phyloP scores from a whole-genome alignment of 306 rosid species.

The Astragalus membranaceus region DNA sequence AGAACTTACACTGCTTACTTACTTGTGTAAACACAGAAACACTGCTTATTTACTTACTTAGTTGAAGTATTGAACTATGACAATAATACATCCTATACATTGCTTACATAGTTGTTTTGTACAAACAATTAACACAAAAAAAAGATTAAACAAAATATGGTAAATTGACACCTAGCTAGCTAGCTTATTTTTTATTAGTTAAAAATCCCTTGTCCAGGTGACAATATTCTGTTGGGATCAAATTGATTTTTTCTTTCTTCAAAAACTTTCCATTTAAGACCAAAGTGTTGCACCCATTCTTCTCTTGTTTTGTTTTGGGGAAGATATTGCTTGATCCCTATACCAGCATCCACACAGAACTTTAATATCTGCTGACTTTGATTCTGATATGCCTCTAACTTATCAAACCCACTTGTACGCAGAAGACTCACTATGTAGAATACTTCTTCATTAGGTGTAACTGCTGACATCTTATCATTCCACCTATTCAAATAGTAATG shows the following conservation, averaged over 20 bases:
- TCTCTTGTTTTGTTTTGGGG: conserved; percentile 33
- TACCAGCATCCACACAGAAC: conserved; percentile 37
- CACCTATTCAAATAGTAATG: conserved; percentile 40
- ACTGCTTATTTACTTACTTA: no score
- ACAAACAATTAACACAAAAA: background rate
- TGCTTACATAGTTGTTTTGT: background rate
- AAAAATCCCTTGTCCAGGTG: conserved; percentile 84
- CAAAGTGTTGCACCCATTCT: conserved; percentile 63
- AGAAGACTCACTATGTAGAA: conserved; percentile 50
- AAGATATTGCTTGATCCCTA: conserved; percentile 53
- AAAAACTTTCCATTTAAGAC: conserved; percentile 55
- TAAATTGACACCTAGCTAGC: background rate
- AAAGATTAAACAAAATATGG: background rate
- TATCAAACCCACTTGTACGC: conserved; percentile 23
- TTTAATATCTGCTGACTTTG: conserved; percentile 43
- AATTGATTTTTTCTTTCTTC: conserved; percentile 33
- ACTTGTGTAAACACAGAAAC: no score
- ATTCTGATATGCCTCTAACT: conserved; percentile 22
- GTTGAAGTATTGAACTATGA: no score
- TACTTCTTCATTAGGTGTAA: conserved; percentile 57
- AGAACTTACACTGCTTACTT: no score
- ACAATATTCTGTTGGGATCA: conserved; percentile 63
- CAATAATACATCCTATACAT: background rate
- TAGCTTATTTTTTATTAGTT: background rate
- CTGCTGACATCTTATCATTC: conserved; percentile 62